Base-by-base conservation (phyloP, 305 asterid genomes). In the Plantago coronopus region DNA sequence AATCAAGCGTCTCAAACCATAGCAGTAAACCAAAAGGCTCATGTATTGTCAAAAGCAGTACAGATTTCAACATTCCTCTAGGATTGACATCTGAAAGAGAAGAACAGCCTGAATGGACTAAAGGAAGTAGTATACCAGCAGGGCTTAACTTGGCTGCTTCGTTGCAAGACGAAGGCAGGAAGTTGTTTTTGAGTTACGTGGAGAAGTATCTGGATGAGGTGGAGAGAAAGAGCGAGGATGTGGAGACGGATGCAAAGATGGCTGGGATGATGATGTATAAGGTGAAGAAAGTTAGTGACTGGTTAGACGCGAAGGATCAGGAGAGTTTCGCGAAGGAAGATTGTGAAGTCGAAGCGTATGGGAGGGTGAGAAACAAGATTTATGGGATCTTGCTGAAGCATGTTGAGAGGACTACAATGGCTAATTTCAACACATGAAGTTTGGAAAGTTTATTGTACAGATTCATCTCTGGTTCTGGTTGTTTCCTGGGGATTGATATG, bases 321-420 rank as follows among this genome's bases (percentile, higher is more conserved):
- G 76, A 66, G 17, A 47, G 45, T 45, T 17, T 7, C 19, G 29
- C 17, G 27, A 25, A 66, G 14, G 83, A 76, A 48, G 81, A 59
- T 0, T 23, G 71, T n/a, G 89, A 75, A 59, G 71, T 46, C n/a
- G 81, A 77, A 62, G 79, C 74, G 64, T 83, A 64, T 56, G 66
- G 64, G 42, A 78, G 86, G 68, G 81, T 79, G 65, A 83, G 88
- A 76, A 73, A 78, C 61, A 81, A 85, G 58, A 85, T 85, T 23
- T 88, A 75, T 62, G 84, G 61, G 40, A 85, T 88, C 59, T 57
- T 85, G 53, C 56, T 88, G 57, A 83, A 78, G 46, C 76, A 81
- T 69, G 90, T 85, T 4, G 95, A 85, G 69, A 79, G 84, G 74
- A 85, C 86, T 45, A 76, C 88, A 14, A 72, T 75, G 81, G 82